Base-by-base conservation (phyloP, 345 rosid genomes). In the Pistacia atlantica region DNA sequence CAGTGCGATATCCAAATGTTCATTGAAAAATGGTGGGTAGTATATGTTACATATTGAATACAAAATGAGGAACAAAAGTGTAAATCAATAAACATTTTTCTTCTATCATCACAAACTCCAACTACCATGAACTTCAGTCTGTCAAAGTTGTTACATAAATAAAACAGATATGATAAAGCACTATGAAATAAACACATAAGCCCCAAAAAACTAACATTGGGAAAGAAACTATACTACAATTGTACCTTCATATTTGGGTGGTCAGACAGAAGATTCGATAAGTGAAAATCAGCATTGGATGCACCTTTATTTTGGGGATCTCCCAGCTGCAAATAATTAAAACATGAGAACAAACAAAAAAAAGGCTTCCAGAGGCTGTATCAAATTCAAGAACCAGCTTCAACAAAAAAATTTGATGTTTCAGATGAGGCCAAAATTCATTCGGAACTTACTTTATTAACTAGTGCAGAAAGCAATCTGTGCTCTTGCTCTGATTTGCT, bases 241-340 rank as follows among this genome's bases (percentile, higher is more conserved):
- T 28, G 8, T 75, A 96, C 98, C 98, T 92, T 96, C 99, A 96
- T 96, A 78, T 92, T 93, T 81, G 97, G 99, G 84, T 96, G 99
- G 60, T 93, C 97, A 3, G 98, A 89, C 75, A 93, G 84, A 79
- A 96, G 97, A 82, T 91, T 93, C 49, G 98, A 87, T 60, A 96
- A 79, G 89, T 93, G 89, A 84, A 78, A 96, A 83, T 92, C 97
- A 73, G 98, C 98, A 87, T 92, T 96, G 46, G 99, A 96, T 75
- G 98, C 99, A 78, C 94, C 88, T 79, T 89, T 96, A 80, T 85
- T 93, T 80, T 96, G 97, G 73, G 99, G 99, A 88, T 96, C 99
- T 75, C 99, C 99, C 10, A 93, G 90, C 99, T 96, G 86, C 67
- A 68, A 10, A 73, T 54, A 74, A 77, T 62, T 71, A 65, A 80